Percentiles rank a stretch among this genome's conserved stretches.
Conservation (phyloP, 1,284 basidiomycete genomes). For the Anthracocystis panici-leucophaei region DNA sequence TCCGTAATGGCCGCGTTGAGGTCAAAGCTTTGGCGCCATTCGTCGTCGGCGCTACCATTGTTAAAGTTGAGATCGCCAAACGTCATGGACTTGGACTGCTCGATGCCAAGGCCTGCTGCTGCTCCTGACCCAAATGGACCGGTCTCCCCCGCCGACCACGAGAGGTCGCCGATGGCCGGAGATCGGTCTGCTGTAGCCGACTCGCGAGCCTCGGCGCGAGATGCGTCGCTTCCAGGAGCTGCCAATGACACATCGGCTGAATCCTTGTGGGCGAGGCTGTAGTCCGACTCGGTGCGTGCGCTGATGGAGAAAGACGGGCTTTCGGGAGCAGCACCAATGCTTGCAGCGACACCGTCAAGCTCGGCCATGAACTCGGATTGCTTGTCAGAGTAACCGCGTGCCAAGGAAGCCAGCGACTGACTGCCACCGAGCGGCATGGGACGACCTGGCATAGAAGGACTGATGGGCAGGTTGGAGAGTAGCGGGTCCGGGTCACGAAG, state of each 20-base stretch:
- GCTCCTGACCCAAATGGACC: slow-evolving; percentile 55
- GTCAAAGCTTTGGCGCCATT: slow-evolving; percentile 60
- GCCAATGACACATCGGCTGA: slow-evolving; percentile 22
- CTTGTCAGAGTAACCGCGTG: slow-evolving; percentile 32
- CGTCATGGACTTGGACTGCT: slow-evolving; percentile 36
- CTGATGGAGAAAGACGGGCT: slow-evolving; percentile 59
- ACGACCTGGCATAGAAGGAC: slow-evolving; percentile 35
- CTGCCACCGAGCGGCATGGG: slow-evolving; percentile 33
- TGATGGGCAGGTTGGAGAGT: slow-evolving; percentile 33
- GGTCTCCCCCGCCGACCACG: slow-evolving; percentile 63
- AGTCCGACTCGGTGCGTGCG: slow-evolving; percentile 56
- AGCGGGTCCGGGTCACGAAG: slow-evolving; percentile 26
- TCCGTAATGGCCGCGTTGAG: slow-evolving; percentile 64
- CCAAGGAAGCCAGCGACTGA: slow-evolving; percentile 41
- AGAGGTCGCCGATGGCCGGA: slow-evolving; percentile 57
- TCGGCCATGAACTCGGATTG: slow-evolving; percentile 43
- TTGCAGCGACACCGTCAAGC: slow-evolving; percentile 32
- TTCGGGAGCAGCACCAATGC: slow-evolving; percentile 34
- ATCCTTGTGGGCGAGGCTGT: slow-evolving; percentile 36
- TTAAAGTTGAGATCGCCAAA: slow-evolving; percentile 40
- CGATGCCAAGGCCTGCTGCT: slow-evolving; percentile 15
- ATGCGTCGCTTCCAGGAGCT: slow-evolving; percentile 17
- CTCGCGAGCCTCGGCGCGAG: slow-evolving; percentile 6
- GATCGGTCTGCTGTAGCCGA: slow-evolving; percentile 27
- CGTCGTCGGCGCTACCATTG: slow-evolving; percentile 28